A percentile compares a stretch with the other conserved stretches of the same genome.
These are phyloP conservation scores for Persicaria maculosa DNA, from an alignment of 148 eudicot species.

Conservation along the genomic window DNA sequence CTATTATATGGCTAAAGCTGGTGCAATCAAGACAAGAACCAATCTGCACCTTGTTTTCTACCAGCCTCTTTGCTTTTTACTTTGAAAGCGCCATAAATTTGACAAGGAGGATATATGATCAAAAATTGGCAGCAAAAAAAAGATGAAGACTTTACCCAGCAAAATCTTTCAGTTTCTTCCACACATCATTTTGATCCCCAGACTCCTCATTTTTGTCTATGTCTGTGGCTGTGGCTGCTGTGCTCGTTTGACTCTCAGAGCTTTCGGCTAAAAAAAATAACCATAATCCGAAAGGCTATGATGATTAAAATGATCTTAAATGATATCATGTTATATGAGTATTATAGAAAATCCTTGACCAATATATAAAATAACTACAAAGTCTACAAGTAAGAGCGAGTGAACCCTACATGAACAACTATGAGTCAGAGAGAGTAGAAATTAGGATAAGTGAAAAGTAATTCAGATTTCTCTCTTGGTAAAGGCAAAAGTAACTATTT, in stretches of 20 bases:
- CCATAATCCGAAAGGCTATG: not conserved
- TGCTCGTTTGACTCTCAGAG: slow-evolving; percentile 32
- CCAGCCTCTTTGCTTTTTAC: not conserved
- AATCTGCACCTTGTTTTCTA: not conserved
- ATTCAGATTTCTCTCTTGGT: no score
- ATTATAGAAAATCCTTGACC: not conserved
- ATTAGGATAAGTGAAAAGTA: no score
- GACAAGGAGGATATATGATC: not conserved
- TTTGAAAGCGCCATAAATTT: no score
- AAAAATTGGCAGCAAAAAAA: not conserved
- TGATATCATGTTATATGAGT: not conserved
- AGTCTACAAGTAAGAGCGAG: no score
- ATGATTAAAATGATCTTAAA: not conserved
- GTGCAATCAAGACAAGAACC: not conserved
- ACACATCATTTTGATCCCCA: slow-evolving; percentile 52
- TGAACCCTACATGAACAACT: no score
- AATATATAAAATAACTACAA: not conserved
- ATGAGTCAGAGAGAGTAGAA: no score
- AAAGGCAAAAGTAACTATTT: no score
- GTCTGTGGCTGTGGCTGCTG: slow-evolving; percentile 24
- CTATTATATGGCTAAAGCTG: not conserved
- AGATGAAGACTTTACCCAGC: slow-evolving; percentile 55
- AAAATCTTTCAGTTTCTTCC: slow-evolving; percentile 66
- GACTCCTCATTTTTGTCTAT: slow-evolving; percentile 36
- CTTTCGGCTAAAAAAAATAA: slow-evolving; percentile 37